Conservation (phyloP, 139 green algal species). For the Diplosphaera chodatii region DNA sequence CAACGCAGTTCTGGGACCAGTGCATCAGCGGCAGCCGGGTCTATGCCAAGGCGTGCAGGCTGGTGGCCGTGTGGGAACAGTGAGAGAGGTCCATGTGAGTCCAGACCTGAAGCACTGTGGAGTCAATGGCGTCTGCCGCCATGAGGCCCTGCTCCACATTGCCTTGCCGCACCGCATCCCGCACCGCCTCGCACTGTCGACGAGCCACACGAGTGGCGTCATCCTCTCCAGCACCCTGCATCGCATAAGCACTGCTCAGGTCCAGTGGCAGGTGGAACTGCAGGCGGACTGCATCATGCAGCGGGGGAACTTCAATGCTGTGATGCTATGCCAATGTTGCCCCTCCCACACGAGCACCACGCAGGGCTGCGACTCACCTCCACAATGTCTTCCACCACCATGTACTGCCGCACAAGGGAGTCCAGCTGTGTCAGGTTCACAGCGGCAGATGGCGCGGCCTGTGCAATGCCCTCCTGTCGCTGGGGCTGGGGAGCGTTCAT, state of each 20-base stretch:
- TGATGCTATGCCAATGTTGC: not conserved
- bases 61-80: not conserved
- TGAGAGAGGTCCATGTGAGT: not conserved
- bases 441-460: too few relatives aligned
- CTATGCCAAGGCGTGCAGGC: not conserved
- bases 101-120: not conserved
- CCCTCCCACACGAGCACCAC: too few relatives aligned
- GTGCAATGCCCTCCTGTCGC: too few relatives aligned
- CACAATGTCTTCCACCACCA: constrained; percentile 14
- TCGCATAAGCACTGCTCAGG: not conserved
- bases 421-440: constrained; percentile 5
- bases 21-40: too few relatives aligned
- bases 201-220: not conserved
- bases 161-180: not conserved
- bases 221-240: not conserved
- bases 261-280: not conserved
- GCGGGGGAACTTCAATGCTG: not conserved
- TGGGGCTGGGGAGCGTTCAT: too few relatives aligned
- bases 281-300: not conserved
- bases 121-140: not conserved
- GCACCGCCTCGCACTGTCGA: not conserved
- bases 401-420: constrained; percentile 11
- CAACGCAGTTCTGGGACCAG: too few relatives aligned
- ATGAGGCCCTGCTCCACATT: not conserved
- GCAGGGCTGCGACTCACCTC: not conserved